phyloP scores from a whole-genome alignment of 108 stramenopile genomes.

The Skeletonema potamos region DNA sequence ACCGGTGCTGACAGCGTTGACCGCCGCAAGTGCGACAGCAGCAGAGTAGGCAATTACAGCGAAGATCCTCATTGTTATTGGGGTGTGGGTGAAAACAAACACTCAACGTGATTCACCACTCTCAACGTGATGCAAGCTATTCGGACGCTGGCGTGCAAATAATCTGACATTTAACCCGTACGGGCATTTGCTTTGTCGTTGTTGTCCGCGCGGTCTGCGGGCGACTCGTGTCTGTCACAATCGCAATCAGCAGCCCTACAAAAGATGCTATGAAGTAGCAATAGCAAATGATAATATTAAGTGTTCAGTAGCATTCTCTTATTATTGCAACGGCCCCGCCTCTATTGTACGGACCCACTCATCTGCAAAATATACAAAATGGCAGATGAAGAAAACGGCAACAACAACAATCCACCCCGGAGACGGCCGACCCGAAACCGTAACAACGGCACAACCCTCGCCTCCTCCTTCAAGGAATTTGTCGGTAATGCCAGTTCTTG shows the following conservation, averaged over 20 bases:
- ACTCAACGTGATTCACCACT: too few relatives aligned
- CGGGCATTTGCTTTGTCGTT: too few relatives aligned
- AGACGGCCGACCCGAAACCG: background rate
- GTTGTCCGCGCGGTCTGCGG: too few relatives aligned
- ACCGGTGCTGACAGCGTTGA: background rate
- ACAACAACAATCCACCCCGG: background rate
- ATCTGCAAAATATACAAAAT: background rate
- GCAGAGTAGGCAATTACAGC: background rate
- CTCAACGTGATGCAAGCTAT: too few relatives aligned
- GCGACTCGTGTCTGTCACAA: too few relatives aligned
- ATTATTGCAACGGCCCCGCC: too few relatives aligned
- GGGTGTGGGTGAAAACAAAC: background rate
- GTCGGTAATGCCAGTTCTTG: background rate
- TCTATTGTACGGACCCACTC: too few relatives aligned
- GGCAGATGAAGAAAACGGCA: background rate
- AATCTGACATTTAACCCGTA: too few relatives aligned
- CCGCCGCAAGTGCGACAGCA: background rate
- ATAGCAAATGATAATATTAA: too few relatives aligned
- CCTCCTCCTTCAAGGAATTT: conserved; percentile 7
- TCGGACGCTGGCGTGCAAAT: background rate
- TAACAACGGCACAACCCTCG: background rate
- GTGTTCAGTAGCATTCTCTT: too few relatives aligned
- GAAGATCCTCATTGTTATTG: background rate
- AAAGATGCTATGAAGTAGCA: too few relatives aligned
- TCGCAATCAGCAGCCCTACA: too few relatives aligned